Conservation (phyloP, 2,329 filamentous ascomycete species). For the Tolypocladium cylindrosporum region DNA sequence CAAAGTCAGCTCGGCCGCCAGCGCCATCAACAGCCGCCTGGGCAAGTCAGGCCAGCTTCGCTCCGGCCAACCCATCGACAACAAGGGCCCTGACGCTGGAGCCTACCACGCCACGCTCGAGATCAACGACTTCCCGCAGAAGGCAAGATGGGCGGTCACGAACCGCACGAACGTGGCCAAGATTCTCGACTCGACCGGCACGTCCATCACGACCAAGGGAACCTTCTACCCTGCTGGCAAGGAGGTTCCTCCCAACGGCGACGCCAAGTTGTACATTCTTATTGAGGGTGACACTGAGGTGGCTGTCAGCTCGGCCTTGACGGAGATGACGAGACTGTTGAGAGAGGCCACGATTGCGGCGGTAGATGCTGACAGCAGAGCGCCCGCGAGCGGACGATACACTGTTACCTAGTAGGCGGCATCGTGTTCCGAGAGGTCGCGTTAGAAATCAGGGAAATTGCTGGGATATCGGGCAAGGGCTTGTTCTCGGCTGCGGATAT, state of each 20-base stretch:
- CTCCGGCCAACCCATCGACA: constrained; percentile 90
- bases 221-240: constrained; percentile 80
- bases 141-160: constrained; percentile 96
- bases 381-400: constrained; percentile 73
- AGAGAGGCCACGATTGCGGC: constrained; percentile 87
- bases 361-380: constrained; percentile 73
- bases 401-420: constrained; percentile 57
- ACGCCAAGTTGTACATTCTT: constrained; percentile 94
- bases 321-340: constrained; percentile 76
- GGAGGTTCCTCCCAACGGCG: constrained; percentile 61
- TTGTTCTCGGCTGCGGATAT: background rate
- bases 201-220: constrained; percentile 95
- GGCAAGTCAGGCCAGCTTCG: constrained; percentile 84
- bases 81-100: constrained; percentile 94
- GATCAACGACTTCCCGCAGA: constrained; percentile 99
- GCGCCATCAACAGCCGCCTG: constrained; percentile 81
- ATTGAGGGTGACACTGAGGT: constrained; percentile 96
- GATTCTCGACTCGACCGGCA: constrained; percentile 88
- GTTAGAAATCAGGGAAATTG: background rate
- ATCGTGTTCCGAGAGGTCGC: background rate
- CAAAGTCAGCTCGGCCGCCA: constrained; percentile 82
- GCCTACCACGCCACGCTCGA: constrained; percentile 95
- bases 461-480: background rate
- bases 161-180: constrained; percentile 98
- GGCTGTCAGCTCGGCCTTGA: constrained; percentile 81